These are phyloP conservation scores for Wickerhamiella domercqiae DNA, from an alignment of 805 yeast genomes.

Conservation along the genomic window DNA sequence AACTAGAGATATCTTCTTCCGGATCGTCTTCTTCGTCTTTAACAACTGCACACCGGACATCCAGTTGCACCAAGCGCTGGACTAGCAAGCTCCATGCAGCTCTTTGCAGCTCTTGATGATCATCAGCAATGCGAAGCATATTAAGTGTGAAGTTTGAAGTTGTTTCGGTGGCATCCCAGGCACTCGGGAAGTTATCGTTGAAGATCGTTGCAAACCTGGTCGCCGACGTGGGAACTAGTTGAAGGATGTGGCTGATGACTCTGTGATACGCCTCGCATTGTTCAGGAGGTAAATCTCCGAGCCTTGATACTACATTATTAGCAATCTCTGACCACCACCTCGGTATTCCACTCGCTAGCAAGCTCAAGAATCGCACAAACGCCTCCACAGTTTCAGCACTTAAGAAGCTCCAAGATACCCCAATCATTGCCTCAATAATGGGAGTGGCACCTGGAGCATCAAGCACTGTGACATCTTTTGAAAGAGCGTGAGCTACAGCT, in stretches of 20 bases:
- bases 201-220: slow-evolving; percentile 45
- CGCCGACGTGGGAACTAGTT: slow-evolving; percentile 69
- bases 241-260: slow-evolving; percentile 46
- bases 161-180: slow-evolving; percentile 32
- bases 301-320: slow-evolving; percentile 47
- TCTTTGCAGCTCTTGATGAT: slow-evolving; percentile 61
- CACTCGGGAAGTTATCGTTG: slow-evolving; percentile 55
- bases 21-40: slow-evolving; percentile 27
- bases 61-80: slow-evolving; percentile 70
- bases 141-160: slow-evolving; percentile 48
- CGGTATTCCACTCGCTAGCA: slow-evolving; percentile 73
- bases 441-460: slow-evolving; percentile 34
- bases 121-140: slow-evolving; percentile 40
- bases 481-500: slow-evolving; percentile 41
- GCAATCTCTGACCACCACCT: slow-evolving; percentile 84
- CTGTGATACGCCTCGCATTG: slow-evolving; percentile 40
- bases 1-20: slow-evolving; percentile 22
- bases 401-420: slow-evolving; percentile 44
- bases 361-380: slow-evolving; percentile 58
- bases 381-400: slow-evolving; percentile 31
- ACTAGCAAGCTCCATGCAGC: slow-evolving; percentile 67
- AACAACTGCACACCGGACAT: slow-evolving; percentile 82
- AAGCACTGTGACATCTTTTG: slow-evolving; percentile 51
- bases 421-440: slow-evolving; percentile 47
- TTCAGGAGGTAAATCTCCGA: slow-evolving; percentile 25